Percentiles rank a stretch among this genome's conserved stretches.
Evolutionary conservation across 192 early-diverging fungal genomes (phyloP).

Genomic region (Mortierella hygrophila): DNA sequence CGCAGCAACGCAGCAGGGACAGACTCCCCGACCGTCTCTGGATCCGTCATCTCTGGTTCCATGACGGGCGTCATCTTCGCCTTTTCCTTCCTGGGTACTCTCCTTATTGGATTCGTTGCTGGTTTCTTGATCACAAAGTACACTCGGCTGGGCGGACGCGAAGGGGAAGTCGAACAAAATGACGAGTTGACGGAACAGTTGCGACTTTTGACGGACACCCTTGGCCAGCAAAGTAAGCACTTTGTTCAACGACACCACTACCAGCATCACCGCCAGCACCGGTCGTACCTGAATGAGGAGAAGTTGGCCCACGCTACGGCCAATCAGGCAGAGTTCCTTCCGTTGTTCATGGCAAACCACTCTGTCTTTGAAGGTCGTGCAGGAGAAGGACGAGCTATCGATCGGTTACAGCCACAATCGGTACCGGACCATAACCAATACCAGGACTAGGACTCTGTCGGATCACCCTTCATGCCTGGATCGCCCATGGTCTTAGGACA

Average conservation of each 20-base stretch:
- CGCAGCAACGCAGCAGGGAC: neutral
- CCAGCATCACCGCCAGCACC: neutral
- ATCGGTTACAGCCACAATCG: too few species aligned
- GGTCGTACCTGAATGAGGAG: neutral
- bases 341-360: too few species aligned
- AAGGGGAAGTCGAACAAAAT: neutral
- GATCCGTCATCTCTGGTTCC: neutral
- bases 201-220: neutral
- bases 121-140: constrained; percentile 1
- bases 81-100: neutral
- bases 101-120: neutral
- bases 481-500: too few species aligned
- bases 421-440: too few species aligned
- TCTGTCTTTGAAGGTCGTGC: neutral
- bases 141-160: neutral
- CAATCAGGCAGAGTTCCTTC: neutral
- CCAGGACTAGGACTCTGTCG: too few species aligned
- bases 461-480: too few species aligned
- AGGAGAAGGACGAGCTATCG: too few species aligned
- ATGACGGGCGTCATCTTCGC: neutral
- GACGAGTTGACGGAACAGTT: neutral
- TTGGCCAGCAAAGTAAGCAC: neutral
- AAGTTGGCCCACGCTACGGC: neutral
- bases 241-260: neutral
- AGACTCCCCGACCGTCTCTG: neutral